These are phyloP conservation scores for Adansonia gregorii DNA, from an alignment of 441 rosid genomes.

Conservation along the genomic window DNA sequence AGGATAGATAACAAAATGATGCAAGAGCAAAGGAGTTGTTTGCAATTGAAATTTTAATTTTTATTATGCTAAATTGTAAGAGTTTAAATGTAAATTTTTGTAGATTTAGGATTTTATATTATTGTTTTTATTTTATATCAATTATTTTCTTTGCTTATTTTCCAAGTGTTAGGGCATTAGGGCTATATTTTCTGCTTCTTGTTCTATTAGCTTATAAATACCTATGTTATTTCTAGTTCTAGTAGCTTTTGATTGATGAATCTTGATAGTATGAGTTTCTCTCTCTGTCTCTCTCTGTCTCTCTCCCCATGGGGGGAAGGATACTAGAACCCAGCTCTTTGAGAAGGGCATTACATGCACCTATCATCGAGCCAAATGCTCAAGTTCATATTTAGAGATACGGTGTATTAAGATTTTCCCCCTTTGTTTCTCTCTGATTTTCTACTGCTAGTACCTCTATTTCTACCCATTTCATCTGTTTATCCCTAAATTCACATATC, in stretches of 20 bases:
- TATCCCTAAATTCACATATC: neutral
- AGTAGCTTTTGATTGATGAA: neutral
- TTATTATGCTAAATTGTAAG: neutral
- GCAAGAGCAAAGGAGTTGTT: neutral
- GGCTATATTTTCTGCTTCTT: neutral
- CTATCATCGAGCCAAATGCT: neutral
- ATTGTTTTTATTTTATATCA: neutral
- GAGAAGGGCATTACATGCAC: neutral
- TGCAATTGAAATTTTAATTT: slow-evolving; percentile 3
- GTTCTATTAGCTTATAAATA: neutral
- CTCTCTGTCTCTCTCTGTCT: neutral
- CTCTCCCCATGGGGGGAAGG: neutral
- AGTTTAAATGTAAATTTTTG: neutral
- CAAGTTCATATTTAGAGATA: neutral
- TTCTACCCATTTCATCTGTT: neutral
- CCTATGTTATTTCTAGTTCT: neutral
- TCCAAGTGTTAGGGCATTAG: neutral
- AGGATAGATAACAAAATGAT: neutral
- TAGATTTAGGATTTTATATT: neutral
- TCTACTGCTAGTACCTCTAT: neutral
- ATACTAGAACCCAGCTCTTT: neutral
- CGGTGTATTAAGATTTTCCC: neutral
- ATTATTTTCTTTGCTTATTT: neutral
- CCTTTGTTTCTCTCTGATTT: neutral
- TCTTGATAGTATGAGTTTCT: neutral